Evolutionary conservation across 2,329 filamentous ascomycete genomes (phyloP), one percentile per base, ranked within the genome.

Genomic region (Hypomyces perniciosus): DNA sequence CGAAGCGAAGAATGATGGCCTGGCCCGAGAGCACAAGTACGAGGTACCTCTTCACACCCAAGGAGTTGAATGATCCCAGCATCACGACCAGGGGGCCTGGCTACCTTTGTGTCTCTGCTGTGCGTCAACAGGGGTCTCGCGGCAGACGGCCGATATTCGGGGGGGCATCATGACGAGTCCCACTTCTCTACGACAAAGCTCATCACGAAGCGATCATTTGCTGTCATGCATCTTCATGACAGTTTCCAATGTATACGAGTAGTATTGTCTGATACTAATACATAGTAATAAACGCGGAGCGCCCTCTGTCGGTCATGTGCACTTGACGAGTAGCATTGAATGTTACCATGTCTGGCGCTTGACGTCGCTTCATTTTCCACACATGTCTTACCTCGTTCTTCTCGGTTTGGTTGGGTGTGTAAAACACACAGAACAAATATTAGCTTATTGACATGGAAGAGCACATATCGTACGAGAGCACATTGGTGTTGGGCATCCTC

Each of bases 121-220:
- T 45, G 52, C 50, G 34, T 20, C 39, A 51, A 12, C 54, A 56
- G 39, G 54, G 54, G 43, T 56, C 43, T 42, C 13, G 52, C 54
- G 54, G 54, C 48, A 52, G 52, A 48, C 35, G 41, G 40, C 53
- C 52, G 47, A 56, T 45, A 29, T 39, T 53, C 42, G 51, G 51
- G 53, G 49, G 41, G 44, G 41, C 26, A 38, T 39, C 38, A 34
- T 48, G 49, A 50, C 50, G 46, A 44, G 40, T 44, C 35, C 37
- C 46, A 42, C 46, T n/a, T 28, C 46, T 34, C 28, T 20, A 39
- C 9, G 26, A 12, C 10, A 12, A 45, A 12, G 20, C 44, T 39
- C 13, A 50, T 34, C 26, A 27, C 30, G 43, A 51, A 40, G 28
- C 37, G 37, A 50, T 47, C 35, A 7, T 33, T 40, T 46, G 20